These are phyloP conservation scores for Pythium apleroticum DNA, from an alignment of 352 stramenopile species.

Conservation along the genomic window DNA sequence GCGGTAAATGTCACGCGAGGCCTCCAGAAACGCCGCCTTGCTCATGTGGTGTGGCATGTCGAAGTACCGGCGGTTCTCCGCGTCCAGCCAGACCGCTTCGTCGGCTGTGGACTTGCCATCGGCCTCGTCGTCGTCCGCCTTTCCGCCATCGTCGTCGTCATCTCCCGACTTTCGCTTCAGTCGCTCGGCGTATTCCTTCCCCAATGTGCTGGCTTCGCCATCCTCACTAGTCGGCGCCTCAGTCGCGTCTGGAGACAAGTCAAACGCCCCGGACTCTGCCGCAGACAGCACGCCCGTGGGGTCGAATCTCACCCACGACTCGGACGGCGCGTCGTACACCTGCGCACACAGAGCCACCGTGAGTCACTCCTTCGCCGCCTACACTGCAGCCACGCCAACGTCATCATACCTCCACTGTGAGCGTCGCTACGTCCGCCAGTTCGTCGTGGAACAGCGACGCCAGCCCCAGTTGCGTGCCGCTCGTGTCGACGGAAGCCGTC, in stretches of 20 bases:
- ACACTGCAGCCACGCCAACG: neutral
- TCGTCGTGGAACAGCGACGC: conserved; percentile 22
- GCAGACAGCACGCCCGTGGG: conserved; percentile 7
- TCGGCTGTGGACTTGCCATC: conserved; percentile 36
- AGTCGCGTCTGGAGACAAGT: conserved; percentile 44
- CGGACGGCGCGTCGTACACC: conserved; percentile 13
- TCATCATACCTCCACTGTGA: conserved; percentile 22
- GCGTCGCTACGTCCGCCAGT: conserved; percentile 11
- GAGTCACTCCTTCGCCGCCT: neutral
- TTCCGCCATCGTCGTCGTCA: conserved; percentile 27
- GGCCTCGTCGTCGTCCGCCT: conserved; percentile 25
- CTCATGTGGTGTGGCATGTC: conserved; percentile 75
- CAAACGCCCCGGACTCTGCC: conserved; percentile 29
- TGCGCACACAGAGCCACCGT: conserved; percentile 2
- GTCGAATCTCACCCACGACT: conserved; percentile 21
- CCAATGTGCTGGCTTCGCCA: conserved; percentile 15
- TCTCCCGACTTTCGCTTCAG: conserved; percentile 27
- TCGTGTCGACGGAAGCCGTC: conserved; percentile 1
- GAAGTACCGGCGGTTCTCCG: conserved; percentile 64
- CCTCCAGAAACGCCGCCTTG: conserved; percentile 65
- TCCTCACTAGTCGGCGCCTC: neutral
- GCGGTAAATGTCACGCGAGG: conserved; percentile 68
- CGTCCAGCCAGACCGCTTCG: conserved; percentile 48
- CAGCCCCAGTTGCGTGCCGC: conserved; percentile 19
- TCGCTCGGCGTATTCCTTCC: conserved; percentile 47